Percentiles rank a stretch among this genome's conserved stretches.
Conservation (phyloP, 108 stramenopile species). For the Aurantiochytrium sp. region DNA sequence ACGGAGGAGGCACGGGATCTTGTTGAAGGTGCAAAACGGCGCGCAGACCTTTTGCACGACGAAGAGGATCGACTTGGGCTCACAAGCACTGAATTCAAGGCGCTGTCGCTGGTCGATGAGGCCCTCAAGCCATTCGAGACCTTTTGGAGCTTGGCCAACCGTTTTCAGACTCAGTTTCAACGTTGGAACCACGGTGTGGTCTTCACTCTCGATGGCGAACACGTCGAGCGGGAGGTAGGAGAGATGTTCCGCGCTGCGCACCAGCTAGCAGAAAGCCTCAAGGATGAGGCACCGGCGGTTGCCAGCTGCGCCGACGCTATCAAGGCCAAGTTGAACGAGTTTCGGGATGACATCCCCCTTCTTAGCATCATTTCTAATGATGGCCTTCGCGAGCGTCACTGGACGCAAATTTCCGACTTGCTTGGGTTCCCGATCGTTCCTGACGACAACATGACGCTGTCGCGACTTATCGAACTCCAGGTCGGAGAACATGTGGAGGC, state of each 20-base stretch:
- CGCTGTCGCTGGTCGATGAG: constrained; percentile 32
- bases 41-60: neutral
- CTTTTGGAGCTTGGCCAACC: constrained; percentile 39
- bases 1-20: neutral
- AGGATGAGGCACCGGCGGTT: constrained; percentile 30
- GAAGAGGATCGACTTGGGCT: neutral
- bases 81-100: constrained; percentile 35
- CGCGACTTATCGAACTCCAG: constrained; percentile 36
- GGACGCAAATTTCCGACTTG: constrained; percentile 39
- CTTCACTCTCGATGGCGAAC: constrained; percentile 43
- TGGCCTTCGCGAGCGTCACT: constrained; percentile 60
- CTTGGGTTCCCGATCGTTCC: constrained; percentile 29
- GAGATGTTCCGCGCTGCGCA: constrained; percentile 25
- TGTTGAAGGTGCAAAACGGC: neutral
- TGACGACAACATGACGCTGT: constrained; percentile 26
- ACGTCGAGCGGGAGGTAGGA: constrained; percentile 38
- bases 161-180: constrained; percentile 28
- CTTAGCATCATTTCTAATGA: constrained; percentile 42
- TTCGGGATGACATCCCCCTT: constrained; percentile 48
- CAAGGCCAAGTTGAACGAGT: constrained; percentile 29
- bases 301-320: constrained; percentile 4
- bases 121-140: constrained; percentile 47
- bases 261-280: constrained; percentile 44
- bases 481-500: constrained; percentile 31
- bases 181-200: constrained; percentile 40